Evolutionary conservation across 495 filamentous ascomycete species (phyloP).

Genomic region (Aspergillus egyptiacus): DNA sequence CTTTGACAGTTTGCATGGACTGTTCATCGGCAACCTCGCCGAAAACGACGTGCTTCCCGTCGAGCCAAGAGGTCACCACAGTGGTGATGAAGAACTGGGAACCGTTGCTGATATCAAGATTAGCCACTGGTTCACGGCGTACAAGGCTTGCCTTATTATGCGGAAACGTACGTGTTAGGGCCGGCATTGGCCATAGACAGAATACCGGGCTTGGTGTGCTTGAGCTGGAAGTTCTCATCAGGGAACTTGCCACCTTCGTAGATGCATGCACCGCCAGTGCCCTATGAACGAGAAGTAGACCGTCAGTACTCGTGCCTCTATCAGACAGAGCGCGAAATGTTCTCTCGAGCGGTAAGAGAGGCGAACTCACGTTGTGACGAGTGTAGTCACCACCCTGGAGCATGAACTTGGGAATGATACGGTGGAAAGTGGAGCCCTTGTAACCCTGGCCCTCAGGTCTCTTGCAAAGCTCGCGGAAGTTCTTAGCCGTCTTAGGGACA

Average conservation of each 20-base stretch:
- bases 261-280: slow-evolving; percentile 94
- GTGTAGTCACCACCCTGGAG: slow-evolving; percentile 99
- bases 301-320: slow-evolving; percentile 8
- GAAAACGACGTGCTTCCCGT: slow-evolving; percentile 98
- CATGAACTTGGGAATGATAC: slow-evolving; percentile 98
- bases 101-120: slow-evolving; percentile 64
- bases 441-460: slow-evolving; percentile 82
- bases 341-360: neutral
- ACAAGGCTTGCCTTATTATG: neutral
- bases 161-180: slow-evolving; percentile 60
- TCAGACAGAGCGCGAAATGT: neutral
- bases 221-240: slow-evolving; percentile 88
- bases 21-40: slow-evolving; percentile 72
- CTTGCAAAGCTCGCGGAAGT: slow-evolving; percentile 97
- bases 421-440: slow-evolving; percentile 89
- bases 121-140: neutral
- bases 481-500: slow-evolving; percentile 89
- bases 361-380: slow-evolving; percentile 72
- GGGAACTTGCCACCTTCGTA: slow-evolving; percentile 88
- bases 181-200: slow-evolving; percentile 98
- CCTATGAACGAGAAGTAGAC: slow-evolving; percentile 25
- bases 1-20: slow-evolving; percentile 61
- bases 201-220: slow-evolving; percentile 82
- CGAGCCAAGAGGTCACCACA: slow-evolving; percentile 82
- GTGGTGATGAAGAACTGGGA: slow-evolving; percentile 99